These are phyloP conservation scores for Penicillium odoratum DNA, from an alignment of 495 filamentous ascomycete species.

Conservation along the genomic window DNA sequence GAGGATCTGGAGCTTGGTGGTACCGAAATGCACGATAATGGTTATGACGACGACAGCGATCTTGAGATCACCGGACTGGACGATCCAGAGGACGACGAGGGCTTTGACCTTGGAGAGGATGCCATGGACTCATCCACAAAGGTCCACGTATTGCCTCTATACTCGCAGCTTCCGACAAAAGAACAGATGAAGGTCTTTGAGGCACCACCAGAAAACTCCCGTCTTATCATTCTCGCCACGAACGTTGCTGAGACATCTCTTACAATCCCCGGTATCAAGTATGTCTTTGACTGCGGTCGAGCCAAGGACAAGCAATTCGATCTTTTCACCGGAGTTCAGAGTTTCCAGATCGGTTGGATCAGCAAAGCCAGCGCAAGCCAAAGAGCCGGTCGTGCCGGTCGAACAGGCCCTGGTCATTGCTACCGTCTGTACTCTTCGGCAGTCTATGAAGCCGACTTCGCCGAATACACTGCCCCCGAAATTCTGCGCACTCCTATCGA, in stretches of 20 bases:
- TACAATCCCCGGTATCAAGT: constrained; percentile 93
- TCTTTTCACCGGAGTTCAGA: constrained; percentile 82
- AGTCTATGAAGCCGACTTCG: constrained; percentile 88
- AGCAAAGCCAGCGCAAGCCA: constrained; percentile 96
- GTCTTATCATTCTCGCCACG: constrained; percentile 88
- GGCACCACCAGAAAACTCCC: constrained; percentile 75
- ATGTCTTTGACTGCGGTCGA: constrained; percentile 93
- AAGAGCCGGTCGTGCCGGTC: constrained; percentile 88
- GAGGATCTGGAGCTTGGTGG: constrained; percentile 86
- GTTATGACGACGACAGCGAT: constrained; percentile 43
- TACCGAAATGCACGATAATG: constrained; percentile 45
- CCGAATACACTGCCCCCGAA: constrained; percentile 83
- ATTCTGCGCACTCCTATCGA: constrained; percentile 92
- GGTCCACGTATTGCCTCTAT: constrained; percentile 87
- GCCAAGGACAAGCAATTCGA: constrained; percentile 91
- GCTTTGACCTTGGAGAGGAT: constrained; percentile 60
- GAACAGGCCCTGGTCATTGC: constrained; percentile 95
- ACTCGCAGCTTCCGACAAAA: constrained; percentile 89
- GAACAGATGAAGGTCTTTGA: constrained; percentile 96
- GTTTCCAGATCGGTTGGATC: constrained; percentile 93
- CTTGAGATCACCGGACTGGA: constrained; percentile 50
- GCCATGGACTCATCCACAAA: constrained; percentile 64
- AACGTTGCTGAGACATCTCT: constrained; percentile 97
- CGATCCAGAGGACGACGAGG: constrained; percentile 56
- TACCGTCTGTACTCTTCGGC: constrained; percentile 93